A percentile compares a stretch with the other conserved stretches of the same genome.
These are phyloP conservation scores for Acer negundo DNA, from an alignment of 345 rosid genomes.

Conservation along the genomic window DNA sequence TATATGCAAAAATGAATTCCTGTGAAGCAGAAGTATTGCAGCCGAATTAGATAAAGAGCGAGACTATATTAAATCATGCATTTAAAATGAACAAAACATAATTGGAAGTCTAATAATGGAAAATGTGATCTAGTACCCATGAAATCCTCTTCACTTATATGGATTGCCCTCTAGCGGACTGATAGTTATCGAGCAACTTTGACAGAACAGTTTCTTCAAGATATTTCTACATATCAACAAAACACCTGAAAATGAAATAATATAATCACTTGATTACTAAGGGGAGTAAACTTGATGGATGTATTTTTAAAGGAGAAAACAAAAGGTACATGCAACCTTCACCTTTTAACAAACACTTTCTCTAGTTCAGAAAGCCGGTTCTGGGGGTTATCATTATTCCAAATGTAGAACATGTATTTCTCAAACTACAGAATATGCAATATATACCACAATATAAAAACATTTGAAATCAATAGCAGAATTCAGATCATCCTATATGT, in stretches of 20 bases:
- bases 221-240: conserved; percentile 56
- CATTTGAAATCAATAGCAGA: not conserved
- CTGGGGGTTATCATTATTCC: conserved; percentile 47
- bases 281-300: not conserved
- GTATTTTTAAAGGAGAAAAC: not conserved
- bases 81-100: not conserved
- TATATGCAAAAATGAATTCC: not conserved
- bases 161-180: conserved; percentile 65
- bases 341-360: conserved; percentile 68
- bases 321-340: not conserved
- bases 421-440: conserved; percentile 53
- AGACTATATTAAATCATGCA: too few species aligned
- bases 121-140: conserved; percentile 51
- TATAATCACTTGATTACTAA: not conserved
- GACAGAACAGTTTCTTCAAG: conserved; percentile 66
- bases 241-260: conserved; percentile 54
- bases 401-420: conserved; percentile 65
- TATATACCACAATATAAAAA: not conserved
- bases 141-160: conserved; percentile 71
- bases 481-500: too few species aligned
- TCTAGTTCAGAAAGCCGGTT: conserved; percentile 62
- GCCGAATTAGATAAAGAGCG: not conserved
- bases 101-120: not conserved
- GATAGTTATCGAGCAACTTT: conserved; percentile 78
- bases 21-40: not conserved